Evolutionary conservation across 2,329 filamentous ascomycete species (phyloP), one percentile per base, ranked within the genome.

Genomic region (Aspergillus candidus): DNA sequence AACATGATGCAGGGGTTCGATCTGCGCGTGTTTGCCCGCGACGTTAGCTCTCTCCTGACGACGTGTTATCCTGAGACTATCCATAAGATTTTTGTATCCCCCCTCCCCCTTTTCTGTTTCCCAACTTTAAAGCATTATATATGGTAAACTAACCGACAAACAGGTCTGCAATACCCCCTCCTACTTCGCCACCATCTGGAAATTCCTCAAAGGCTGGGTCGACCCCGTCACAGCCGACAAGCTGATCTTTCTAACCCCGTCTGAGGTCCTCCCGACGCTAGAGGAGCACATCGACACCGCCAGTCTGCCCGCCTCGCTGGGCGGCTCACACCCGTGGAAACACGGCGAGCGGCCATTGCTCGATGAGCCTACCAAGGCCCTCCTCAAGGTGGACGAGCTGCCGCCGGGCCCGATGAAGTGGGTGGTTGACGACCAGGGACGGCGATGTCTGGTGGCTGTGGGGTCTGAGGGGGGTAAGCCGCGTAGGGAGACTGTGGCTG

Each of bases 31-130:
- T 60, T 58, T 33, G 51, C 54, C 0, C 48, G 49, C 17, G 50
- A 56, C 13, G 48, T 54, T 10, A 58, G 53, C 35, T 50, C 49
- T 51, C 35, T 61, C 1, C n/a, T 61, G 5, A 43, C 53, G 34
- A 61, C 55, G 4, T 60, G 57, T 30, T 61, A 57, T 43, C 58
- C 59, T 0, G 57, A 61, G 17, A 60, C 51, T 1, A 56, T 60
- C 29, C 36, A 55, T 29, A 38, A 40, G 15, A 45, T 58, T 7
- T 53, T 52, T 36, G 55, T 56, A 32, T 32, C 53, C 49, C 11
- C 1, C 15, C 29, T 15, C 4, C 30, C 15, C 3, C 17, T 30
- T 35, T 30, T 15, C 22, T 4, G 4, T n/a, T n/a, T 18, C 4
- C 12, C 38, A 13, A 29, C 11, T 22, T 34, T 3, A 33, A 22